Evolutionary conservation across 1,139 yeast genomes (phyloP).

Genomic region (Lodderomyces margitis): DNA sequence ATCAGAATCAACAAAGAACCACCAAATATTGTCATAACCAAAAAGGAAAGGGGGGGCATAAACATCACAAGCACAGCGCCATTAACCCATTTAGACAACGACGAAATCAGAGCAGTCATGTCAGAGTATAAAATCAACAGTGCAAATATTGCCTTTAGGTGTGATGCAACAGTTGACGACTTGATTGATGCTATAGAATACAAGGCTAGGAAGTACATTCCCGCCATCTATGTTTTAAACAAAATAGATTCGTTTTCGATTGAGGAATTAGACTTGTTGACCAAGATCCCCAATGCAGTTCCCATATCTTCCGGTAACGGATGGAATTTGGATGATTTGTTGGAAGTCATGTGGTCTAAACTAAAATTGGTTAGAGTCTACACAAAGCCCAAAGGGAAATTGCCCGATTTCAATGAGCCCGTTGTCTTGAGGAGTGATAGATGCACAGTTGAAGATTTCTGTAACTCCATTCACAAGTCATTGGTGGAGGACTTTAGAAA

Average conservation of each 20-base stretch:
- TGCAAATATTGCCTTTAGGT: constrained; percentile 95
- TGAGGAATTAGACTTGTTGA: constrained; percentile 85
- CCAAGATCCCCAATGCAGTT: constrained; percentile 92
- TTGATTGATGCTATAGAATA: constrained; percentile 92
- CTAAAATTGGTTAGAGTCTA: constrained; percentile 89
- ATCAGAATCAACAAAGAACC: constrained; percentile 88
- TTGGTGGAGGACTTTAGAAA: constrained; percentile 89
- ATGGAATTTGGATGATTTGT: constrained; percentile 93
- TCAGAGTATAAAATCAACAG: constrained; percentile 90
- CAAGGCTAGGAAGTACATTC: constrained; percentile 86
- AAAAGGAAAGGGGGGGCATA: constrained; percentile 94
- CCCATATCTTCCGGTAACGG: constrained; percentile 95
- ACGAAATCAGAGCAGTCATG: constrained; percentile 95
- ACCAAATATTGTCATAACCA: constrained; percentile 86
- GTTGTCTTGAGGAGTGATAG: constrained; percentile 82
- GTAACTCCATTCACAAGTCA: constrained; percentile 94
- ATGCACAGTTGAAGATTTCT: constrained; percentile 89
- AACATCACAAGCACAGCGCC: constrained; percentile 93
- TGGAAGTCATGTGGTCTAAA: constrained; percentile 93
- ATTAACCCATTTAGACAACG: constrained; percentile 83
- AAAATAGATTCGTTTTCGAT: constrained; percentile 93
- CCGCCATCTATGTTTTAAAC: constrained; percentile 90
- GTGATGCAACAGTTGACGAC: constrained; percentile 97
- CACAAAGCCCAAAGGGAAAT: constrained; percentile 92
- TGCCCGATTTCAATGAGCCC: constrained; percentile 94